Base-by-base conservation (phyloP, 352 stramenopile species). In the Phytophthora chlamydospora region DNA sequence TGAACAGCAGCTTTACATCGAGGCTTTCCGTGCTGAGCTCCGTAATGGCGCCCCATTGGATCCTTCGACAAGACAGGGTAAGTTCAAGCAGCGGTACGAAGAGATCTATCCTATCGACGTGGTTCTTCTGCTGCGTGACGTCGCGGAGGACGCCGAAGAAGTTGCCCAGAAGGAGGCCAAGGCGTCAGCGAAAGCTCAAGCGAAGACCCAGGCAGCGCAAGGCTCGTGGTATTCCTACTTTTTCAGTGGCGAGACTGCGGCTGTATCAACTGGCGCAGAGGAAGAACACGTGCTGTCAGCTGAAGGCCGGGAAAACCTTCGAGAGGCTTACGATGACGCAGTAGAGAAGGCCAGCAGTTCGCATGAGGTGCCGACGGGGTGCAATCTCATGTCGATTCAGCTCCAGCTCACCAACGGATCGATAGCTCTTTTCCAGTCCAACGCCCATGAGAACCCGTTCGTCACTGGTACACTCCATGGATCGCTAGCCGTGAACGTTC, bases 191-290 rank as follows among this genome's bases (percentile, higher is more conserved):
- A 55, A 59, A 33, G 45, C 24, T 16, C 48, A 66, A 17, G 58
- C 31, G 32, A 68, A 52, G 43, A 69, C 32, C 14, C 62, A 64
- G 35, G 47, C 53, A 19, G 50, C 45, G 19, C 67, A 68, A 42
- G 50, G 69, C 2, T 88, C 82, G 2, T 95, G 86, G 86, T 95
- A 93, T 47, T 80, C 71, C 12, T 95, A 93, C 44, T 93, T 95
- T 51, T 95, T 95, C 38, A 76, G 80, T 36, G 66, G 62, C 6
- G 57, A 75, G 50, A 68, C 17, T 19, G 32, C 16, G 16, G 47
- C 19, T 3, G 24, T 6, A 38, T n/a, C 50, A 40, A 53, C n/a
- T 27, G 47, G 55, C n/a, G 66, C 62, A n/a, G 55, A 69, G 33
- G 17, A 75, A n/a, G 66, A 81, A 2, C 51, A 78, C 21, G 71